Conservation (phyloP, 176 grass and related monocot species). For the Eragrostis curvula region DNA sequence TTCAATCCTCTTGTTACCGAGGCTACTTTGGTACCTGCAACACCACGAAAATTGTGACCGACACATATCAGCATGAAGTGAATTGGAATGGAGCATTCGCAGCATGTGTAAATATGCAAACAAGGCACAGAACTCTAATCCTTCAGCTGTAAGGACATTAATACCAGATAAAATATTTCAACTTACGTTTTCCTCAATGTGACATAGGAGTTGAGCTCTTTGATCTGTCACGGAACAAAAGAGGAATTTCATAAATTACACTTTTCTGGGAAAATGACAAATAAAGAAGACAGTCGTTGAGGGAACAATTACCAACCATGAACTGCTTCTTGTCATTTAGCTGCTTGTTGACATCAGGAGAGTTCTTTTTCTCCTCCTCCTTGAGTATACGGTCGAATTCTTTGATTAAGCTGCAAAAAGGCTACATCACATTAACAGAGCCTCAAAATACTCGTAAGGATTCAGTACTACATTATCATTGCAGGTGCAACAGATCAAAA, state of each 20-base stretch:
- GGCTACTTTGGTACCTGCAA: constrained; percentile 89
- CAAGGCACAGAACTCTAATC: not conserved
- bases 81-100: not conserved
- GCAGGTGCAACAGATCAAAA: constrained; percentile 3
- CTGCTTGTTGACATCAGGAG: constrained; percentile 84
- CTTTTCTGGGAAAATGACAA: not conserved
- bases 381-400: constrained; percentile 86
- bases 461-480: not conserved
- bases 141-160: not conserved
- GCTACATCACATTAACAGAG: not conserved
- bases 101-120: constrained; percentile 17
- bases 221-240: constrained; percentile 67
- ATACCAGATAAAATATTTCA: not conserved
- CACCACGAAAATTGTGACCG: constrained; percentile 1
- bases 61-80: constrained; percentile 17
- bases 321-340: constrained; percentile 98
- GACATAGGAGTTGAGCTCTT: constrained; percentile 95
- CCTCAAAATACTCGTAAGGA: constrained; percentile 1
- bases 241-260: constrained; percentile 37
- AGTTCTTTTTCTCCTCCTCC: constrained; percentile 73
- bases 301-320: constrained; percentile 59
- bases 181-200: constrained; percentile 96
- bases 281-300: not conserved
- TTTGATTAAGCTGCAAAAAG: constrained; percentile 73
- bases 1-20: constrained; percentile 96